Evolutionary conservation across 1,284 basidiomycete species (phyloP).

Genomic region (Ganoderma meredithae): DNA sequence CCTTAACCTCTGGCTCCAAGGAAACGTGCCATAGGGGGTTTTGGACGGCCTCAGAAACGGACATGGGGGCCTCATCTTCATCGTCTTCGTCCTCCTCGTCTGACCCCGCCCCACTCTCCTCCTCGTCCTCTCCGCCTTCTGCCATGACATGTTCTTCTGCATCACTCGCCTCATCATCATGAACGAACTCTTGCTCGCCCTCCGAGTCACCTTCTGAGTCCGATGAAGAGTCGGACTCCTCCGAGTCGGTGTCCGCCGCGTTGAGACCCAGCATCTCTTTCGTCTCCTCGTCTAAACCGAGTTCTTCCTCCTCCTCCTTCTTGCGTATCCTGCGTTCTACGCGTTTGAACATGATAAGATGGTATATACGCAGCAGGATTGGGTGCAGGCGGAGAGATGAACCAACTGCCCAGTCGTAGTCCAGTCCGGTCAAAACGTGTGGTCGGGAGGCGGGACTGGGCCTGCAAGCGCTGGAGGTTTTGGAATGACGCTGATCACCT

Average conservation of each 20-base stretch:
- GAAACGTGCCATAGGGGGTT: constrained; percentile 72
- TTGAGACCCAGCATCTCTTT: constrained; percentile 77
- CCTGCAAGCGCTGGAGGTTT: too few relatives aligned
- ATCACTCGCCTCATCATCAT: constrained; percentile 39
- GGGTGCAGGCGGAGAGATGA: neutral
- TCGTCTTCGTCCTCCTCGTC: constrained; percentile 41
- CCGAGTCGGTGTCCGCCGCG: constrained; percentile 78
- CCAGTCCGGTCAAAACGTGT: constrained; percentile 10
- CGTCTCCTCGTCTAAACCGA: constrained; percentile 73
- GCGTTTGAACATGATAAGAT: constrained; percentile 78
- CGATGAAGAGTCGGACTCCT: constrained; percentile 64
- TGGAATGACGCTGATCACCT: too few relatives aligned
- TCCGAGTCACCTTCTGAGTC: constrained; percentile 28
- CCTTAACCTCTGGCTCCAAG: constrained; percentile 57
- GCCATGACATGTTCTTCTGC: constrained; percentile 35
- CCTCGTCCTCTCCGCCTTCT: constrained; percentile 40
- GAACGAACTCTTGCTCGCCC: constrained; percentile 33
- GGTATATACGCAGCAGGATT: constrained; percentile 4
- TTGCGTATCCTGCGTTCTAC: constrained; percentile 74
- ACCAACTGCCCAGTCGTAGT: too few relatives aligned
- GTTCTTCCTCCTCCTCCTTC: constrained; percentile 71
- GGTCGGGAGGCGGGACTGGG: neutral
- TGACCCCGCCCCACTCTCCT: constrained; percentile 40
- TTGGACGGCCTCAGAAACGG: constrained; percentile 64
- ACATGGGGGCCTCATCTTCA: constrained; percentile 53